Base-by-base conservation (phyloP, 2,329 filamentous ascomycete species). In the Beauveria pseudobassiana region DNA sequence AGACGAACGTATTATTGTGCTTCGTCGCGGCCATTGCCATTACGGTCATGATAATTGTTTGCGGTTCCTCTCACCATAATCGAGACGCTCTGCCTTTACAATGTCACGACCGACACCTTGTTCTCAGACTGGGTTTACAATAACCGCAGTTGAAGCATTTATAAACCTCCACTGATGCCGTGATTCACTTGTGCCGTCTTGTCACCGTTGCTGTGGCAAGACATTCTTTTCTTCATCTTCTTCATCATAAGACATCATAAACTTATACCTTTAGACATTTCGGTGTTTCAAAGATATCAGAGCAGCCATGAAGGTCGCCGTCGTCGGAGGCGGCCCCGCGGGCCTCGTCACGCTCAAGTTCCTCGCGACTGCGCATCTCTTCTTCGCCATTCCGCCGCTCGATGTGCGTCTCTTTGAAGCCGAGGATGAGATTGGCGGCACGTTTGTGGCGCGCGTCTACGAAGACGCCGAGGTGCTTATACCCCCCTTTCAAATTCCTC, bases 361-460 rank as follows among this genome's bases (percentile, higher is more conserved):
- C 42, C 72, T 79, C 5, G 58, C 69, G 9, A 72, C 72, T 3
- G 74, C 75, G 0, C 75, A 76, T 46, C 54, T 74, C 24, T 76
- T 70, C 67, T 75, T 77, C 28, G 68, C 69, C 3, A 69, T 73
- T 0, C 65, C 70, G 0, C 73, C 72, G 3, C 72, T 81, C 30
- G 72, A 80, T 54, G 76, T 70, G 0, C 71, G 72, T 5, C 67
- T 82, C 3, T 81, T 81, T 45, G 79, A 82, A 68, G 68, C 72
- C 22, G 74, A 77, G 60, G 67, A 71, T 8, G 70, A 73, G 0
- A 71, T 82, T 51, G 79, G 78, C 2, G 79, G 80, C 2, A 80
- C 77, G 1, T 81, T 82, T 66, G 71, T 72, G 24, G 74, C 79
- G 61, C 75, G 77, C 5, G 71, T 75, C 4, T 82, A 81, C 58